Base-by-base conservation (phyloP, 148 eudicot species). In the Simmondsia chinensis region DNA sequence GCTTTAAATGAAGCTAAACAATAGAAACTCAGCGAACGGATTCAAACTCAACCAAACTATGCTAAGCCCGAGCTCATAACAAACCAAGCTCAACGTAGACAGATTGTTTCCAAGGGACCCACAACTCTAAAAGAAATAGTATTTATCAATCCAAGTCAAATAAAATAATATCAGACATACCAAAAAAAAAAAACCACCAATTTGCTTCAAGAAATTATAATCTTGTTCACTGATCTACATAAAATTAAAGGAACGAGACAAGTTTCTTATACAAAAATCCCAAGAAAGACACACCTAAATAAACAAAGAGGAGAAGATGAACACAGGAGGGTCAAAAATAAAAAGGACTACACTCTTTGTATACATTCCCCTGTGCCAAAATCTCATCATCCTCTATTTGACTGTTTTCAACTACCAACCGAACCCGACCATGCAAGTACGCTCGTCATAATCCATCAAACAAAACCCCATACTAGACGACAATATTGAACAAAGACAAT, bases 301-400 rank as follows among this genome's bases (percentile, higher is more conserved):
- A 41, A 59, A 49, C 45, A 51, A n/a, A n/a, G n/a, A n/a, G n/a
- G n/a, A n/a, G 33, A 43, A 42, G 35, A 23, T 45, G 57, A 29
- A 48, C 40, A 39, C 47, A 36, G 18, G 40, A 36, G 15, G 20
- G 36, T 18, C 30, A 22, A n/a, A 9, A 46, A 27, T 37, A 40
- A 35, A 42, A 45, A 20, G 59, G 56, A n/a, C 27, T 43, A 51
- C 45, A 39, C 48, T 34, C 25, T 52, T 39, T 52, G 66, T 60
- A 58, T 47, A 60, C 65, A 60, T 30, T 33, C 66, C 46, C 71
- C 53, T 54, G 26, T 31, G 48, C 48, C 66, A 66, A 66, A 66
- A 66, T 48, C 66, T 54, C 55, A 26, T 23, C 60, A 59, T 66
- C 56, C 64, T 41, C 34, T 40, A 16, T 40, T n/a, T n/a, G n/a